phyloP scores from a whole-genome alignment of 805 yeast genomes.

The Zygotorulaspora sp. region DNA sequence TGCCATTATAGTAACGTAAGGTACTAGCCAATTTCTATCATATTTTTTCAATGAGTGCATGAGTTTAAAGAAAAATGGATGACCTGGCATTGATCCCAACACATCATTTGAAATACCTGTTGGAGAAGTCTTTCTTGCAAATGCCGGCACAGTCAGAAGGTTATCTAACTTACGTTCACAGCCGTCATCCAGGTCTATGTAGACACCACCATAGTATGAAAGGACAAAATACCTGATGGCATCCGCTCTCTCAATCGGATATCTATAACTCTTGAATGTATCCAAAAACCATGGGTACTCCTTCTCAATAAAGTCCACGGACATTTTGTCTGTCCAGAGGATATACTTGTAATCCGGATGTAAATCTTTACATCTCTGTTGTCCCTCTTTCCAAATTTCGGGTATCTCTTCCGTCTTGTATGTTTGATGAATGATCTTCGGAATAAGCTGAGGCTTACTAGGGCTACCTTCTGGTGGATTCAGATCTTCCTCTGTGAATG shows the following conservation, averaged over 20 bases:
- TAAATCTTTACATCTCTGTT: conserved; percentile 64
- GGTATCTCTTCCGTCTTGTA: conserved; percentile 79
- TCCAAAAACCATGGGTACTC: conserved; percentile 82
- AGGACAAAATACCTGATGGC: conserved; percentile 84
- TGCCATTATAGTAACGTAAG: conserved; percentile 88
- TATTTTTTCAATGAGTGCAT: conserved; percentile 59
- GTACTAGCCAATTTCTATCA: conserved; percentile 74
- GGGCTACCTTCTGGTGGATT: conserved; percentile 46
- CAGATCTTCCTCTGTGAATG: conserved; percentile 57
- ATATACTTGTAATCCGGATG: conserved; percentile 88
- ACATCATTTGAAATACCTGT: conserved; percentile 91
- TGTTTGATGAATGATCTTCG: conserved; percentile 90
- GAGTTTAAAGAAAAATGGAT: conserved; percentile 75
- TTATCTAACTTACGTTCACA: conserved; percentile 79
- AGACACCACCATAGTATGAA: conserved; percentile 81
- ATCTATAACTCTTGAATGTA: conserved; percentile 72
- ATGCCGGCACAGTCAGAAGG: conserved; percentile 73
- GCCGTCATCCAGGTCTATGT: conserved; percentile 87
- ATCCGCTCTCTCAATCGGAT: conserved; percentile 86
- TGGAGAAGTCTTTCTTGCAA: conserved; percentile 81
- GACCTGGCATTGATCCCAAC: conserved; percentile 83
- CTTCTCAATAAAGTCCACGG: conserved; percentile 70
- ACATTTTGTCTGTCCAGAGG: conserved; percentile 84
- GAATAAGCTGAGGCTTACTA: conserved; percentile 56
- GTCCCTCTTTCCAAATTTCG: conserved; percentile 74